Evolutionary conservation across 345 rosid genomes (phyloP), one percentile per base, ranked within the genome.

Genomic region (Erucastrum elatum): DNA sequence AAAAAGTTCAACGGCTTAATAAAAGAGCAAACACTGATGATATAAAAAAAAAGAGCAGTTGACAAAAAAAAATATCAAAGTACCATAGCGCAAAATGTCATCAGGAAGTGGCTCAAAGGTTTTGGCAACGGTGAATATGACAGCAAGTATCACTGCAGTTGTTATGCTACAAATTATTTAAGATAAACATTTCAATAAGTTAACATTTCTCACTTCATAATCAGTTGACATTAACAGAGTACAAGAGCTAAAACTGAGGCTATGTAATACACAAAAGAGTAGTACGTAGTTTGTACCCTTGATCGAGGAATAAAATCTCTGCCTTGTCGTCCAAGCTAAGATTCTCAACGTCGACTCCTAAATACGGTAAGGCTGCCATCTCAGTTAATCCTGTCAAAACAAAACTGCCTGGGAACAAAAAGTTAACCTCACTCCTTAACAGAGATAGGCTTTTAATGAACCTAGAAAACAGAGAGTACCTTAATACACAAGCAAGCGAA

Each of bases 251-350:
- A n/a, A 34, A 33, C 5, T 31, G 73, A 39, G 21, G 25, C 12
- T 30, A 61, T 34, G 75, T 68, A 21, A 12, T 0, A 70, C 4
- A 37, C 58, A 37, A 77, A 70, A 37, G 66, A 58, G 12, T 12
- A 30, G 31, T 30, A 39, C 69, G 16, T 16, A 17, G 29, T 55
- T 6, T 70, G 37, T 80, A 95, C 99, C 98, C 78, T 83, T 92
- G 99, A 81, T 86, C 96, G 65, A 92, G 59, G 83, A 95, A 84
- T 26, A 92, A 84, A 74, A 92, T 77, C 78, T 89, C 96, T 1
- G 97, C 97, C 83, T 90, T 95, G 73, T 90, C 91, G 68, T 95
- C 98, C 82, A 92, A 82, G 82, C 85, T 92, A 56, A 95, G 76
- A 72, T 90, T 93, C 79, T 87, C 85, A 64, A 86, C 69, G 9